phyloP scores from a whole-genome alignment of 176 grass and related monocot species.

The Oryza meyeriana region DNA sequence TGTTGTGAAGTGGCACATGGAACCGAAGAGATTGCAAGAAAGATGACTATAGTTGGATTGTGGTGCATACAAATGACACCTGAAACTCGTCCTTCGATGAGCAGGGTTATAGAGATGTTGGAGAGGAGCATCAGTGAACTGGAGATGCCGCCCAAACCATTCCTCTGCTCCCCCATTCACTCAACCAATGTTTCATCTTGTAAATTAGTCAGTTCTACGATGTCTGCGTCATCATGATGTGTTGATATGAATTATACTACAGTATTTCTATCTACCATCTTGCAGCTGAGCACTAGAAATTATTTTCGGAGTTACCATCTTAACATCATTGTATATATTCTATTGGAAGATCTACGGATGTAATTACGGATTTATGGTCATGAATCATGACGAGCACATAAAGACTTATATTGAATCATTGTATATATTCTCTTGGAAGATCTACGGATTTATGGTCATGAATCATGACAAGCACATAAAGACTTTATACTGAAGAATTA shows the following conservation, averaged over 20 bases:
- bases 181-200: neutral
- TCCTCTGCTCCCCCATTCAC: constrained; percentile 22
- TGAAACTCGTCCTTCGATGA: constrained; percentile 44
- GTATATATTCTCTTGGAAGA: no score
- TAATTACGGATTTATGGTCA: no score
- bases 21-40: constrained; percentile 32
- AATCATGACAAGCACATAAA: no score
- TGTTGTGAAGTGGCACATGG: neutral
- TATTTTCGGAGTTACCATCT: neutral
- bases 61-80: constrained; percentile 53
- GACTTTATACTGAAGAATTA: neutral
- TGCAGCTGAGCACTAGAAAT: neutral
- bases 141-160: constrained; percentile 41
- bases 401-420: neutral
- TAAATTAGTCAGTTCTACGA: neutral
- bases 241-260: neutral
- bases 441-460: no score
- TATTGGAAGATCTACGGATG: no score
- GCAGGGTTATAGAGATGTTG: constrained; percentile 56
- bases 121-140: constrained; percentile 42
- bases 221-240: neutral
- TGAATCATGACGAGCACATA: no score
- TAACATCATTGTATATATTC: neutral
- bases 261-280: neutral
- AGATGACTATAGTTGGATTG: constrained; percentile 42